Evolutionary conservation across 352 stramenopile species (phyloP).

Genomic region (Elongisporangium anandrum): DNA sequence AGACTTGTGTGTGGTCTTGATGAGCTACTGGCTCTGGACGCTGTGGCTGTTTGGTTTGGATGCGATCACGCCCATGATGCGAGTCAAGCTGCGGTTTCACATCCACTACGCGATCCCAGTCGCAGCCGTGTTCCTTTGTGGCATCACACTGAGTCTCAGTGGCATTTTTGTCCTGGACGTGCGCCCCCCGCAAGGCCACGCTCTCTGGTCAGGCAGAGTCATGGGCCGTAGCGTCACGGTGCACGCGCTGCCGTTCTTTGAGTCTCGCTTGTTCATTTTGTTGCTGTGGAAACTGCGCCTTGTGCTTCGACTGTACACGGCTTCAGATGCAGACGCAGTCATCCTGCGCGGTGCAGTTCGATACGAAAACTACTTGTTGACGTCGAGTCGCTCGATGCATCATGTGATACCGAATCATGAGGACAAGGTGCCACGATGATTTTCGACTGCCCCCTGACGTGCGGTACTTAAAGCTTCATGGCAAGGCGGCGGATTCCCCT

Average conservation of each 20-base stretch:
- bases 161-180: constrained; percentile 7
- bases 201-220: not conserved
- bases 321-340: constrained; percentile 11
- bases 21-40: constrained; percentile 1
- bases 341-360: constrained; percentile 24
- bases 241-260: constrained; percentile 11
- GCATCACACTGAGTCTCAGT: constrained; percentile 5
- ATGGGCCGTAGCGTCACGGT: constrained; percentile 4
- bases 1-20: not conserved
- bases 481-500: no score
- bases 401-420: no score
- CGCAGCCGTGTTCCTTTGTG: constrained; percentile 11
- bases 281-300: constrained; percentile 7
- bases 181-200: not conserved
- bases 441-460: no score
- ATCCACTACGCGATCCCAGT: constrained; percentile 13
- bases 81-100: constrained; percentile 19
- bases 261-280: constrained; percentile 11
- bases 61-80: constrained; percentile 16
- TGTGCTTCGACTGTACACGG: constrained; percentile 4
- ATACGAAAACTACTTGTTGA: constrained; percentile 25
- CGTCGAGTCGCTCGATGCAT: no score
- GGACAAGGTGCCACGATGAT: no score
- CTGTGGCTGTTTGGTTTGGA: constrained; percentile 16
- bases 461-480: no score